phyloP scores from a whole-genome alignment of 345 rosid genomes.

The Cardamine occulta region DNA sequence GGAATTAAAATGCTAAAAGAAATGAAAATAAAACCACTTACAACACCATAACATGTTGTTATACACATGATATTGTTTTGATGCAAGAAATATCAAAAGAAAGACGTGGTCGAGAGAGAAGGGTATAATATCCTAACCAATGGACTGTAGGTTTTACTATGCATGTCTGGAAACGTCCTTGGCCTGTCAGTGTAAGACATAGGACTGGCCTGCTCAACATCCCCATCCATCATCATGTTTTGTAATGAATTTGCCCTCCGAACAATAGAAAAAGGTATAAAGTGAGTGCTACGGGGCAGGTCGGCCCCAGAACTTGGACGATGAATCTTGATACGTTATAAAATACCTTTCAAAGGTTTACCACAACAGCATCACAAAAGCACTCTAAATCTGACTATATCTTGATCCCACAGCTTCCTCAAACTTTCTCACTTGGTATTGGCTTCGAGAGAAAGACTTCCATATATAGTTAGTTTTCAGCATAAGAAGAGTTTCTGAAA shows the following conservation, averaged over 20 bases:
- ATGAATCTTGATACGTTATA: slow-evolving; percentile 34
- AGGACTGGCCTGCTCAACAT: slow-evolving; percentile 62
- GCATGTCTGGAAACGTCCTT: slow-evolving; percentile 79
- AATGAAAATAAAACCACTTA: background rate
- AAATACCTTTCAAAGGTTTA: background rate
- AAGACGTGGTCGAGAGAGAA: background rate
- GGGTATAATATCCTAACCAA: slow-evolving; percentile 44
- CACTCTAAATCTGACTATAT: background rate
- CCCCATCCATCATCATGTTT: slow-evolving; percentile 73
- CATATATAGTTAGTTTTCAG: background rate
- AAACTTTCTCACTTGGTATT: background rate
- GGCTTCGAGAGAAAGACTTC: background rate
- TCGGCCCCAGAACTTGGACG: slow-evolving; percentile 45
- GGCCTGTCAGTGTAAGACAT: slow-evolving; percentile 64
- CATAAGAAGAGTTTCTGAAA: background rate
- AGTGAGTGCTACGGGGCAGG: slow-evolving; percentile 36
- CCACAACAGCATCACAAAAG: background rate
- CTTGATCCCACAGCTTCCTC: slow-evolving; percentile 8
- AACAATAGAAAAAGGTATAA: slow-evolving; percentile 40
- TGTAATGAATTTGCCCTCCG: slow-evolving; percentile 55
- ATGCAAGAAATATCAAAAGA: slow-evolving; percentile 2
- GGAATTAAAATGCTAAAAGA: background rate
- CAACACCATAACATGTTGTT: background rate
- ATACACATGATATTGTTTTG: background rate
- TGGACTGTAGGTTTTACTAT: slow-evolving; percentile 72